A percentile compares a stretch with the other conserved stretches of the same genome.
Conservation (phyloP, 331 rosid species). For the Rosa hybrid region DNA sequence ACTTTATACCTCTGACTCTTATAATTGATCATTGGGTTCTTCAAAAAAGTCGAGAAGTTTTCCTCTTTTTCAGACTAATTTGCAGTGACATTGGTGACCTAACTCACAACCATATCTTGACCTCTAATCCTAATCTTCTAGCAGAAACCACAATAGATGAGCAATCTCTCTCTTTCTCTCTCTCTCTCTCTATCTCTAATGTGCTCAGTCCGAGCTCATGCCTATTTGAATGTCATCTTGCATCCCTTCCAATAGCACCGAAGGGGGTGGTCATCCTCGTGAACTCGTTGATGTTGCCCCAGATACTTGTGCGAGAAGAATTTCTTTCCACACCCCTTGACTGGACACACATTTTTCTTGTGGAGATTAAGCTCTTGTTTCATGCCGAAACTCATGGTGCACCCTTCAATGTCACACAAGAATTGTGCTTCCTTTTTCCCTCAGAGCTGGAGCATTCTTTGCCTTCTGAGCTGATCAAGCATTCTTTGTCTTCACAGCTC, state of each 20-base stretch:
- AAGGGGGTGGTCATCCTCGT: constrained; percentile 87
- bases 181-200: constrained; percentile 31
- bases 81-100: too few species aligned
- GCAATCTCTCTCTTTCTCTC: too few species aligned
- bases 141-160: too few species aligned
- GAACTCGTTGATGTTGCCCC: constrained; percentile 94
- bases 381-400: constrained; percentile 73
- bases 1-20: too few species aligned
- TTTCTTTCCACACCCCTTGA: constrained; percentile 90
- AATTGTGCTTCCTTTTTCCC: constrained; percentile 59
- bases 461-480: constrained; percentile 37
- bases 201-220: constrained; percentile 98
- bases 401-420: constrained; percentile 84
- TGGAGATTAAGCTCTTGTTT: constrained; percentile 74
- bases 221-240: constrained; percentile 99
- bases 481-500: constrained; percentile 48
- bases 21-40: too few species aligned
- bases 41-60: too few species aligned
- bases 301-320: constrained; percentile 95
- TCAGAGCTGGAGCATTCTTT: constrained; percentile 48
- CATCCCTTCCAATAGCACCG: constrained; percentile 98
- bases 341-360: constrained; percentile 81
- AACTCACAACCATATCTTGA: too few species aligned
- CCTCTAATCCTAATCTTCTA: too few species aligned
- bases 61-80: too few species aligned